These are phyloP conservation scores for Dipteronia sinensis DNA, from an alignment of 345 rosid genomes.

Conservation along the genomic window DNA sequence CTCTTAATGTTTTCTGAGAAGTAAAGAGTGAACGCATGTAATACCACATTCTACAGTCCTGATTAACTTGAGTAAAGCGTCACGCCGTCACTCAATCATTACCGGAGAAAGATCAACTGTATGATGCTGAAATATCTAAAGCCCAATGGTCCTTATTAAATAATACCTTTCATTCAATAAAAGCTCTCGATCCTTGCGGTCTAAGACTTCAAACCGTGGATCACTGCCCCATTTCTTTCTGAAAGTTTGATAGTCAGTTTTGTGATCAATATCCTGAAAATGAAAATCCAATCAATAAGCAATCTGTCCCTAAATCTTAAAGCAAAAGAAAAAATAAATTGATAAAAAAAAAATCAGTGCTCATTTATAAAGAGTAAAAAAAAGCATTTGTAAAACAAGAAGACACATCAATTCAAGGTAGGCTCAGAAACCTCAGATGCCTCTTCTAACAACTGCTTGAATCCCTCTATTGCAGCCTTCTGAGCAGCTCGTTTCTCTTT, in stretches of 20 bases:
- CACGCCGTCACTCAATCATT: not conserved
- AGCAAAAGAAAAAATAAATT: conserved; percentile 7
- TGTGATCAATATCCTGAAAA: conserved; percentile 79
- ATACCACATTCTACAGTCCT: not conserved
- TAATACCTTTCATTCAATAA: conserved; percentile 86
- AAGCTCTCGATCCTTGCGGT: conserved; percentile 81
- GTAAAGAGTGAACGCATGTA: not conserved
- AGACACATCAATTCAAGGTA: conserved; percentile 7
- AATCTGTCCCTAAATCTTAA: conserved; percentile 25
- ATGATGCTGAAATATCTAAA: conserved; percentile 7
- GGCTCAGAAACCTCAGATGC: conserved; percentile 55
- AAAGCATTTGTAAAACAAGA: conserved; percentile 16
- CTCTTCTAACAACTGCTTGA: conserved; percentile 84
- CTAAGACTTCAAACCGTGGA: conserved; percentile 82
- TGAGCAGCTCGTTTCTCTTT: conserved; percentile 98
- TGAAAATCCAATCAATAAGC: conserved; percentile 24
- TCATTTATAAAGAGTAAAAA: not conserved
- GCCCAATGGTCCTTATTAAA: conserved; percentile 16
- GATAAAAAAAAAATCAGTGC: conserved; percentile 1
- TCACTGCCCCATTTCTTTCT: conserved; percentile 87
- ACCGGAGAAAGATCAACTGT: not conserved
- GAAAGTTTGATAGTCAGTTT: conserved; percentile 75
- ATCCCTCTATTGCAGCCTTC: conserved; percentile 91
- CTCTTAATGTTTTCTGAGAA: not conserved
- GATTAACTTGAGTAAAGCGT: not conserved